Evolutionary conservation across 352 stramenopile species (phyloP).

Genomic region (Phytophthora sojae): DNA sequence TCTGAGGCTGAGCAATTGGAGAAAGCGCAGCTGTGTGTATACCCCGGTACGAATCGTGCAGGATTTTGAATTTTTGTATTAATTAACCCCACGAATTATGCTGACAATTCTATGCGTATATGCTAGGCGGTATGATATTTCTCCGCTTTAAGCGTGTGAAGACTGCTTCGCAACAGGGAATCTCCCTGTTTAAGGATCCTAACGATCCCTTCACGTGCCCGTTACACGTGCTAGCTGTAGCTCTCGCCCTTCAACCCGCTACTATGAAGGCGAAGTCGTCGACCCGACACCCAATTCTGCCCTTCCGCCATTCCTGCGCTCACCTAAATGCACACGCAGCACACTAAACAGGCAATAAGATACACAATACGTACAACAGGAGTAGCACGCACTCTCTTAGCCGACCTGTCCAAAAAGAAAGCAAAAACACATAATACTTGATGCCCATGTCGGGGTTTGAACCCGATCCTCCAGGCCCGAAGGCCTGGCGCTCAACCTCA

Average conservation of each 20-base stretch:
- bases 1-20: not conserved
- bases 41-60: not conserved
- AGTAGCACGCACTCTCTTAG: not conserved
- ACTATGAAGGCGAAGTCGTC: not conserved
- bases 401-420: no score
- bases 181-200: not conserved
- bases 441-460: no score
- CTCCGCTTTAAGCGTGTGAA: not conserved
- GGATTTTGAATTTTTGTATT: not conserved
- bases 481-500: no score
- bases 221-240: no score
- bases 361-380: not conserved
- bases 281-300: not conserved
- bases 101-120: not conserved
- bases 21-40: not conserved
- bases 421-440: no score
- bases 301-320: not conserved
- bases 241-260: no score
- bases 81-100: not conserved
- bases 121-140: not conserved
- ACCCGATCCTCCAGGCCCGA: no score
- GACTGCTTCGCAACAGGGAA: no score
- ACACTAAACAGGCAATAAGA: not conserved
- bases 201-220: no score
- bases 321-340: not conserved